phyloP scores from a whole-genome alignment of 2,329 filamentous ascomycete genomes.

The Talaromyces marneffei region DNA sequence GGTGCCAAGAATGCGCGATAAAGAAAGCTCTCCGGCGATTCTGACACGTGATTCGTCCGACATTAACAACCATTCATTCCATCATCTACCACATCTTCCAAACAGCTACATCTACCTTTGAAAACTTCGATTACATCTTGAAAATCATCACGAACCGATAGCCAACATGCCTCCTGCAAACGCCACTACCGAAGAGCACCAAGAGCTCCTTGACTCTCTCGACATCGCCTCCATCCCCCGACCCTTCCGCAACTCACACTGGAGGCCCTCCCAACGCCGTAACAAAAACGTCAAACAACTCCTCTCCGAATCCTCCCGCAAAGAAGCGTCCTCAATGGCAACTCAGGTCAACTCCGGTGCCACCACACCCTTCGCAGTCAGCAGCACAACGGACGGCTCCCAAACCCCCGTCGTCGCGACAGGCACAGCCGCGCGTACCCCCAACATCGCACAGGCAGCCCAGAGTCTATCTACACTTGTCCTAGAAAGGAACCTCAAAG shows the following conservation, averaged over 20 bases:
- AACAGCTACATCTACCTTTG: not conserved
- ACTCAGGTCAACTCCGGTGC: constrained; percentile 77
- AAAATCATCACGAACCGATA: not conserved
- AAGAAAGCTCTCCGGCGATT: constrained; percentile 7
- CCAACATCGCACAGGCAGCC: constrained; percentile 83
- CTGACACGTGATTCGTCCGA: constrained; percentile 12
- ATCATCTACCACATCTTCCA: not conserved
- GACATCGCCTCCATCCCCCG: constrained; percentile 84
- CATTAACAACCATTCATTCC: not conserved
- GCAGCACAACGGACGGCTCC: constrained; percentile 35
- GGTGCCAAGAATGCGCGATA: constrained; percentile 13
- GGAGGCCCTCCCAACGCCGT: constrained; percentile 88
- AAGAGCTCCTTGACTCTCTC: constrained; percentile 79
- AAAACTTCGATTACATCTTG: not conserved
- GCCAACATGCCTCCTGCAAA: constrained; percentile 53
- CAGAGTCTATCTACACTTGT: constrained; percentile 82
- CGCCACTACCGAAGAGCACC: constrained; percentile 73
- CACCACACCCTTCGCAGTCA: constrained; percentile 56
- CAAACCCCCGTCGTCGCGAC: constrained; percentile 41
- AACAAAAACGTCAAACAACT: constrained; percentile 99
- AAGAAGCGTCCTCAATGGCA: constrained; percentile 80
- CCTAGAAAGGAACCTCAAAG: constrained; percentile 66
- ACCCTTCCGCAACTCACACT: constrained; percentile 81
- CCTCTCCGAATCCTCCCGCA: constrained; percentile 77
- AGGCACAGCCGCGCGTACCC: constrained; percentile 42